Conservation (phyloP, 768 basidiomycete species). For the Tulasnella calospora region DNA sequence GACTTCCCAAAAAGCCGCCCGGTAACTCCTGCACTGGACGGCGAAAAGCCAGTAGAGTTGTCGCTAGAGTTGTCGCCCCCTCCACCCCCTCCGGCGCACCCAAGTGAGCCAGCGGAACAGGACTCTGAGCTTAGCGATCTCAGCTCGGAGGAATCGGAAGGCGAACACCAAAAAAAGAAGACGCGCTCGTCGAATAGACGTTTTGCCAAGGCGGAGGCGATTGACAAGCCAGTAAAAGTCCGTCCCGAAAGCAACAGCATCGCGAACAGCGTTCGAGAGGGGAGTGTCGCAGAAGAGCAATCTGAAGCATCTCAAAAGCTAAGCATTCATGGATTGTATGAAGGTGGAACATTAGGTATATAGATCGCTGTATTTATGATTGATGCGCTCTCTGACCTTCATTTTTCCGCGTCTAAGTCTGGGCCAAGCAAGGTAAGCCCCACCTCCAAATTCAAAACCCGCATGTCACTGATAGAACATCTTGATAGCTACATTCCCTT, state of each 20-base stretch:
- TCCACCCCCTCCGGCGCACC: not conserved
- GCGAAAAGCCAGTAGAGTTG: not conserved
- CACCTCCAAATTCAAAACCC: not conserved
- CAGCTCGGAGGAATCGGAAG: constrained; percentile 7
- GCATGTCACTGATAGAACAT: constrained; percentile 9
- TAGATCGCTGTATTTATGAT: constrained; percentile 26
- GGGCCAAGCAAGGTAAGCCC: constrained; percentile 70
- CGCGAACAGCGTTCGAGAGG: not conserved
- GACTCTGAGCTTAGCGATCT: constrained; percentile 26
- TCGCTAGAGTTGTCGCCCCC: no score
- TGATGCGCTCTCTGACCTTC: constrained; percentile 13
- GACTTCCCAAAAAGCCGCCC: not conserved
- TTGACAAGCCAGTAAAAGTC: not conserved
- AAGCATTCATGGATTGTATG: constrained; percentile 15
- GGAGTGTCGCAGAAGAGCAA: constrained; percentile 17
- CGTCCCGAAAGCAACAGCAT: not conserved
- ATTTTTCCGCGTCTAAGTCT: constrained; percentile 49
- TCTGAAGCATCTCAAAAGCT: not conserved
- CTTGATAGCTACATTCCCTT: constrained; percentile 63
- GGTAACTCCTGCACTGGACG: not conserved
- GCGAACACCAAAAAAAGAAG: not conserved
- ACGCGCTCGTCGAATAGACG: not conserved
- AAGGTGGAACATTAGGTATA: constrained; percentile 60
- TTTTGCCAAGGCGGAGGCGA: not conserved
- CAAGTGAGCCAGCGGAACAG: not conserved